Conservation (phyloP, 2,329 filamentous ascomycete genomes). For the Aspergillus glaucus region DNA sequence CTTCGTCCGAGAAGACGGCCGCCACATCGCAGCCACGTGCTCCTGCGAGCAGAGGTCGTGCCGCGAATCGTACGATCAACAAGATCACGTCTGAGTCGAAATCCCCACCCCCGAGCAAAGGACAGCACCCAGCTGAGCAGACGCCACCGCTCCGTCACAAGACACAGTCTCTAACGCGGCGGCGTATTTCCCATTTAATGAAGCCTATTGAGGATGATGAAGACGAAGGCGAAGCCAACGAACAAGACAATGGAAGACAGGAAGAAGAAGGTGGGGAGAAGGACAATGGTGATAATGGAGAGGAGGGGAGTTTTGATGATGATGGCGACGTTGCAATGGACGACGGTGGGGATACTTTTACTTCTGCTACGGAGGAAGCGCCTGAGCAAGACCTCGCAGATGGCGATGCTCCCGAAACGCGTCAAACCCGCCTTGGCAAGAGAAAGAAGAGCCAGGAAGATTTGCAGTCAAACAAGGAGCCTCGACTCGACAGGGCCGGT, state of each 20-base stretch:
- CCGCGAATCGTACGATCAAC: background rate
- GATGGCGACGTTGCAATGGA: constrained; percentile 16
- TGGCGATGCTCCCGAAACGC: background rate
- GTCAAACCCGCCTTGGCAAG: constrained; percentile 14
- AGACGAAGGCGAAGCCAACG: constrained; percentile 1
- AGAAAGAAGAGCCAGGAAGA: constrained; percentile 20
- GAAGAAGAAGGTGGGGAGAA: background rate
- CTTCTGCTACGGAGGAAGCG: background rate
- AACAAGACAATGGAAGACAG: background rate
- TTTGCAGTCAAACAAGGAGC: constrained; percentile 17
- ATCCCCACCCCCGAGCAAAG: background rate
- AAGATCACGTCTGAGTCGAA: background rate
- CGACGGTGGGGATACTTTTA: background rate
- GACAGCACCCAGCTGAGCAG: background rate
- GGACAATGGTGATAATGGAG: background rate
- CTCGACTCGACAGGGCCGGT: constrained; percentile 14
- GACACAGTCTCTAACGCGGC: background rate
- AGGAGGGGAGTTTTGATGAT: constrained; percentile 1
- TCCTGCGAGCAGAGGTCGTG: background rate
- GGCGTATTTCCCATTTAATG: background rate
- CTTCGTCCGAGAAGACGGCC: background rate
- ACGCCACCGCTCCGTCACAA: background rate
- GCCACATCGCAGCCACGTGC: background rate
- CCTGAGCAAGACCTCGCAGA: background rate
- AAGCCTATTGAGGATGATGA: background rate